phyloP scores from a whole-genome alignment of 257 asterid species.

The Solanum arcanum region DNA sequence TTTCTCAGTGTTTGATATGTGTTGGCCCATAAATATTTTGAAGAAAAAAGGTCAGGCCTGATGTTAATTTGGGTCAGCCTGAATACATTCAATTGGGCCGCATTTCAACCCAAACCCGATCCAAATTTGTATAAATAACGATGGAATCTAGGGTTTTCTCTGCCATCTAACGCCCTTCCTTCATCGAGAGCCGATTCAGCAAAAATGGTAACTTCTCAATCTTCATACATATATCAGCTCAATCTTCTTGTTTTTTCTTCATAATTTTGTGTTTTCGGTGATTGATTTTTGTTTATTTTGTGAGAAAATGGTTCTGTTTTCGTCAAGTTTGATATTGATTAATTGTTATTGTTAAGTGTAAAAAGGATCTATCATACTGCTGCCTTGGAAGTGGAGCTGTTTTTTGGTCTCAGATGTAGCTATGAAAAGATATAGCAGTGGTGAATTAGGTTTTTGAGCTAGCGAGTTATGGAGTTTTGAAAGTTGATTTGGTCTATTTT shows the following conservation, averaged over 20 bases:
- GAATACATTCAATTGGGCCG: not conserved
- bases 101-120: not conserved
- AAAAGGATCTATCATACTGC: not conserved
- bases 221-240: not conserved
- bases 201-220: not conserved
- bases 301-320: not conserved
- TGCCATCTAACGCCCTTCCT: not conserved
- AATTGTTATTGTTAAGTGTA: not conserved
- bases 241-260: not conserved
- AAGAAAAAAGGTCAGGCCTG: not conserved
- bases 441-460: not conserved
- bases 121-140: not conserved
- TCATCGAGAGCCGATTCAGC: not conserved
- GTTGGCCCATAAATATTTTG: not conserved
- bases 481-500: not conserved
- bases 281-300: not conserved
- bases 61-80: not conserved
- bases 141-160: not conserved
- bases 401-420: not conserved
- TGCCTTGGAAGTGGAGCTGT: not conserved
- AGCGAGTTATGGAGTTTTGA: not conserved
- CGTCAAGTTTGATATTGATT: not conserved
- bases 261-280: not conserved
- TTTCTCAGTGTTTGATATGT: too few species aligned
- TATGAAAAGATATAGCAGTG: not conserved